phyloP scores from a whole-genome alignment of 2,329 filamentous ascomycete species.

The Botrytis sinoallii region DNA sequence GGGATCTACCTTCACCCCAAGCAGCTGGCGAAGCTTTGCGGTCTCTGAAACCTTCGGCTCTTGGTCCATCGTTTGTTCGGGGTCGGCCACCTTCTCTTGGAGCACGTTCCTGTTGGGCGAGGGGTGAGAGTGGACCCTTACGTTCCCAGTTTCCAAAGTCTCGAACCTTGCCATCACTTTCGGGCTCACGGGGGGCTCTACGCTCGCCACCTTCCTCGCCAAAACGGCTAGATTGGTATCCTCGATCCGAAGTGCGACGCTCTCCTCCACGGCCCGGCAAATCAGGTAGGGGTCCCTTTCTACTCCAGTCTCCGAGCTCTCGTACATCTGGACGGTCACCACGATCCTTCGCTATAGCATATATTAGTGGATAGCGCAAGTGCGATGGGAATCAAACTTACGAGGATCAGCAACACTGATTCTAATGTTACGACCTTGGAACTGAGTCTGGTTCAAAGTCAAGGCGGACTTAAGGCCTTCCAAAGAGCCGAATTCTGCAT shows the following conservation, averaged over 20 bases:
- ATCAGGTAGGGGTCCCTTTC: constrained; percentile 84
- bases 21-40: constrained; percentile 68
- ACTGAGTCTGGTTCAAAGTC: constrained; percentile 73
- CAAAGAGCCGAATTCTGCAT: constrained; percentile 85
- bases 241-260: constrained; percentile 51
- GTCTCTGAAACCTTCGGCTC: constrained; percentile 57
- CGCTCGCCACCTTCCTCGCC: constrained; percentile 61
- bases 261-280: constrained; percentile 54
- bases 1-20: constrained; percentile 65
- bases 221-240: constrained; percentile 31
- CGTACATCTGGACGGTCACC: constrained; percentile 62
- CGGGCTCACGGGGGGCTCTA: constrained; percentile 64
- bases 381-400: constrained; percentile 52
- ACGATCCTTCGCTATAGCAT: constrained; percentile 73
- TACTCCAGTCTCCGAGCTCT: constrained; percentile 86
- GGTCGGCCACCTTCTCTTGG: constrained; percentile 58
- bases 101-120: constrained; percentile 51
- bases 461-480: constrained; percentile 92
- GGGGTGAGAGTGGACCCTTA: constrained; percentile 82
- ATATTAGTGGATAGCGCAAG: constrained; percentile 23
- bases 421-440: constrained; percentile 85
- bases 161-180: constrained; percentile 70
- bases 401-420: constrained; percentile 97
- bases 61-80: constrained; percentile 57
- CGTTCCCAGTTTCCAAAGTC: constrained; percentile 93